Percentiles rank a stretch among this genome's conserved stretches.
phyloP scores from a whole-genome alignment of 1,139 yeast species.

The Yamadazyma buinensis region DNA sequence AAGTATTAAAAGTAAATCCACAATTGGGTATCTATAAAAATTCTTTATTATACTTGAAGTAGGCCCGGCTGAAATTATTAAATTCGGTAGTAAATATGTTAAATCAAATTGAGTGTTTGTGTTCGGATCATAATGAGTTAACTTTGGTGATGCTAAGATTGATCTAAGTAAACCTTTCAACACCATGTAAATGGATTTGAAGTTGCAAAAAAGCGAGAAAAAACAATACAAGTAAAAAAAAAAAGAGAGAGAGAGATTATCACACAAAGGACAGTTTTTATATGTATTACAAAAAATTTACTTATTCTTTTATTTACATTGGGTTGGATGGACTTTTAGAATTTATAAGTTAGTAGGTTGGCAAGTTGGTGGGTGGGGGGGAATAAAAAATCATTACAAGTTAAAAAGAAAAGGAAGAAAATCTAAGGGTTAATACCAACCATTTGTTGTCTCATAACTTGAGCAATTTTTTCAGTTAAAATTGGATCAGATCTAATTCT shows the following conservation, averaged over 20 bases:
- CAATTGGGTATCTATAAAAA: conserved; percentile 53
- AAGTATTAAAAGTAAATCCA: conserved; percentile 50
- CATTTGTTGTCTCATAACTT: conserved; percentile 36
- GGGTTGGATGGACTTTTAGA: too few relatives aligned
- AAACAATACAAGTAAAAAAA: too few relatives aligned
- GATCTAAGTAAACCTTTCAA: conserved; percentile 16
- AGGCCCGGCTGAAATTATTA: conserved; percentile 77
- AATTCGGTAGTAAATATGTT: conserved; percentile 55
- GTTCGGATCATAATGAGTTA: conserved; percentile 4
- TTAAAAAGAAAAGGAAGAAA: too few relatives aligned
- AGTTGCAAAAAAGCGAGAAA: too few relatives aligned
- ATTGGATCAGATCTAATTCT: conserved; percentile 66
- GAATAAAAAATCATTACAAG: too few relatives aligned
- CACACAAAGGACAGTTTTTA: too few relatives aligned
- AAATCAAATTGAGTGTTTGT: conserved; percentile 42
- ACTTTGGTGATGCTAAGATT: conserved; percentile 13
- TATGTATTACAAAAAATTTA: too few relatives aligned
- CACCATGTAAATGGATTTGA: too few relatives aligned
- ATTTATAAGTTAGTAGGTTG: too few relatives aligned
- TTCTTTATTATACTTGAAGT: conserved; percentile 40
- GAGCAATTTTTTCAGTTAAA: conserved; percentile 44
- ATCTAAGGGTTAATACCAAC: conserved; percentile 5
- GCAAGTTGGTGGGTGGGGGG: too few relatives aligned
- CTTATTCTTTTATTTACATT: too few relatives aligned
- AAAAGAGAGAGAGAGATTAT: too few relatives aligned